Base-by-base conservation (phyloP, 495 filamentous ascomycete genomes). In the Neurospora sp. region DNA sequence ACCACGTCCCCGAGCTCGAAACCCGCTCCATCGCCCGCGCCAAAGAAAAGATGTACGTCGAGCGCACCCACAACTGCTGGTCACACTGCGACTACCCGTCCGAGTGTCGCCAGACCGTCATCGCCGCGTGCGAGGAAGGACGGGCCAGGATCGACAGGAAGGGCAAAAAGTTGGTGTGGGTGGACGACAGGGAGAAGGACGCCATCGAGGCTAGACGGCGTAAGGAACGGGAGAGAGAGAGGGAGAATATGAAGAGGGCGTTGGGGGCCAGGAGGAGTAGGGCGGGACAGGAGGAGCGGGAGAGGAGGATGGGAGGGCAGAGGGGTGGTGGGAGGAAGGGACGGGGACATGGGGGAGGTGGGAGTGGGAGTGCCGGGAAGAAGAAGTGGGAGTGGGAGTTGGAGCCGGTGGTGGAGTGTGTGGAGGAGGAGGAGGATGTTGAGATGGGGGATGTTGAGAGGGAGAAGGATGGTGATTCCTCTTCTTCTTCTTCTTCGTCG, bases 51-150 rank as follows among this genome's bases (percentile, higher is more conserved):
- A 74, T 78, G 44, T 84, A 78, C 35, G 46, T 77, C 31, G 18
- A 53, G 5, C 71, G 70, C 10, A 59, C 69, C 40, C 78, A 84
- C 40, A 72, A 82, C 74, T 87, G 85, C 75, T 80, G 74, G 76
- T 11, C 71, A 0, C 81, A 85, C 71, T 87, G 84, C 70, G 81
- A 85, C 70, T 85, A 74, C 31, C 85, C 84, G 1, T 78, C 76
- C 9, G 81, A 87, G 73, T 87, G 84, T 68, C 73, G 77, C 12
- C 78, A 83, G 22, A 74, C 41, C 0, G 12, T 75, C 11, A 72
- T 69, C 59, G 48, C n/a, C 1, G 74, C 78, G 10, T 74, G 42
- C 14, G 38, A 31, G 10, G 53, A 72, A 66, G 73, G 74, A 0
- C 68, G 75, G 35, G 74, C 61, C 22, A 61, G 10, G 31, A 18